Conservation (phyloP, 805 yeast species). For the Grigorovia yakushimaensis region DNA sequence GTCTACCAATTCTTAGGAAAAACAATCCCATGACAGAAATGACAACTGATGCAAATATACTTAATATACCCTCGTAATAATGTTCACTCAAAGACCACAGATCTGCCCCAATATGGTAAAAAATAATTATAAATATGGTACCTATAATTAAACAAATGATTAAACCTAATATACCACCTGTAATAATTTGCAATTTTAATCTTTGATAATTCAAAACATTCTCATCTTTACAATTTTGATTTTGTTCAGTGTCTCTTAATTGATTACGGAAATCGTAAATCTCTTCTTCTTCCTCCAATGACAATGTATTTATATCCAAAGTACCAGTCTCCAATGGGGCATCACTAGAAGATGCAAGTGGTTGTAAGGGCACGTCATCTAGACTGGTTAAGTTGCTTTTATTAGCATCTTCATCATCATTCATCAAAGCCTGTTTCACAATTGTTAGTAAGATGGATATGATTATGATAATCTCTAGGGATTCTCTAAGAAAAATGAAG, state of each 20-base stretch:
- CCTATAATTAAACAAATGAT: conserved; percentile 65
- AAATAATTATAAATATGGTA: conserved; percentile 53
- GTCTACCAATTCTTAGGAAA: conserved; percentile 65
- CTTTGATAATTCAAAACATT: conserved; percentile 31
- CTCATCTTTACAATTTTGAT: conserved; percentile 9
- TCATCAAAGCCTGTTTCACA: conserved; percentile 46
- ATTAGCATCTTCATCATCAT: conserved; percentile 15
- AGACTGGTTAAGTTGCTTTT: not conserved
- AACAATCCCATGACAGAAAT: conserved; percentile 85
- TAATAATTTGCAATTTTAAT: conserved; percentile 64
- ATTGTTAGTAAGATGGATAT: conserved; percentile 66
- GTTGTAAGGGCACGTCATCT: not conserved
- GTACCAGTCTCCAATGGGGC: not conserved
- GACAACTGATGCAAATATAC: conserved; percentile 65
- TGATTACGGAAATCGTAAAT: conserved; percentile 10
- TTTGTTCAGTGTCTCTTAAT: conserved; percentile 1
- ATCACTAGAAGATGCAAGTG: not conserved
- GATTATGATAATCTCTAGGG: conserved; percentile 67
- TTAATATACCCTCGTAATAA: conserved; percentile 79
- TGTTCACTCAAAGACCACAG: conserved; percentile 83
- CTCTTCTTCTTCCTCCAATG: conserved; percentile 26
- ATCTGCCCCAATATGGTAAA: conserved; percentile 72
- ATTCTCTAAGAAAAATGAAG: conserved; percentile 63
- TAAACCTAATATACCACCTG: conserved; percentile 70
- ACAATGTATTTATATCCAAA: not conserved